phyloP scores from a whole-genome alignment of 177 flowering plant genomes.

The Vitis hybrid region DNA sequence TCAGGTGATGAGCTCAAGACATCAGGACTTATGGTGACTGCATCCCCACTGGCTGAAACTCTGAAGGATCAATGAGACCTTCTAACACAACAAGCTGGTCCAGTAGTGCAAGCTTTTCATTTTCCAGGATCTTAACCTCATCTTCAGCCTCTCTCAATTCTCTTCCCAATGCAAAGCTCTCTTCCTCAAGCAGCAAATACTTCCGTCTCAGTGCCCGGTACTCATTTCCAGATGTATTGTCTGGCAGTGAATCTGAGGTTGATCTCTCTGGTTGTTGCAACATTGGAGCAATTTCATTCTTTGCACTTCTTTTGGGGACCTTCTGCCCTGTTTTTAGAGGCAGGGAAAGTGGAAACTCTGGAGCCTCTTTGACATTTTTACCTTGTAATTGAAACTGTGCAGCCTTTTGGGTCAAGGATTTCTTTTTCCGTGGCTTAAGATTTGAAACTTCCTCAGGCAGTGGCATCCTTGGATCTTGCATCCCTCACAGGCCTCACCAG shows the following conservation, averaged over 20 bases:
- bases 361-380: conserved; percentile 26
- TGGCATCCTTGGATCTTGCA: conserved; percentile 47
- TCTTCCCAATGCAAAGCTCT: conserved; percentile 55
- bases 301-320: conserved; percentile 40
- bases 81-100: conserved; percentile 92
- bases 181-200: conserved; percentile 76
- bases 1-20: neutral
- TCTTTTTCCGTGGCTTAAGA: conserved; percentile 51
- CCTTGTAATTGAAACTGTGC: conserved; percentile 28
- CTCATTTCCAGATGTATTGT: conserved; percentile 50
- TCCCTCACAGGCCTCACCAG: conserved; percentile 14
- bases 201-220: conserved; percentile 68
- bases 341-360: conserved; percentile 18
- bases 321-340: conserved; percentile 33
- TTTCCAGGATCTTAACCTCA: conserved; percentile 61
- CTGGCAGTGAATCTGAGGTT: conserved; percentile 61
- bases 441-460: conserved; percentile 26
- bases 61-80: conserved; percentile 84
- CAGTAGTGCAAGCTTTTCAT: conserved; percentile 71
- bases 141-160: conserved; percentile 58
- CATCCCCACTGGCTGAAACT: conserved; percentile 31
- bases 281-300: conserved; percentile 35
- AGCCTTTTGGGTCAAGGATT: conserved; percentile 19
- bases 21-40: neutral
- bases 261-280: conserved; percentile 54